Conservation (phyloP, 495 filamentous ascomycete genomes). For the Neurospora discreta region DNA sequence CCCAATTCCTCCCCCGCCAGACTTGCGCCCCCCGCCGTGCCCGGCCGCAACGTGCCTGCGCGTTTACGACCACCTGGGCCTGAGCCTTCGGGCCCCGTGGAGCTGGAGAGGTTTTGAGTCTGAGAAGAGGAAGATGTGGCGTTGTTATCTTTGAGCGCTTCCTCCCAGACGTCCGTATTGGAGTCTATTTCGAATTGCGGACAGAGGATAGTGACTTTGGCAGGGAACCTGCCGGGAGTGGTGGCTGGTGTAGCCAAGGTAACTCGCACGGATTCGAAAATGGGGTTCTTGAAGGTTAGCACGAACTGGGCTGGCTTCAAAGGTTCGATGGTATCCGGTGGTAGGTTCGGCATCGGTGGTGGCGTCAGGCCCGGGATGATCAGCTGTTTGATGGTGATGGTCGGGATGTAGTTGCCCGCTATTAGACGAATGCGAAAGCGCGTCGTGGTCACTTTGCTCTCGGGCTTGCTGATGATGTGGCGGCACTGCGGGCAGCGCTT, state of each 20-base stretch:
- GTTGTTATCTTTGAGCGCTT: constrained; percentile 52
- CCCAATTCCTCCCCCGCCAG: constrained; percentile 23
- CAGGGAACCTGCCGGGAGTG: constrained; percentile 66
- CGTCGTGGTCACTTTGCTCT: constrained; percentile 73
- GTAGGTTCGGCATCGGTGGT: not conserved
- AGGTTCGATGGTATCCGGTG: constrained; percentile 41
- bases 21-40: constrained; percentile 28
- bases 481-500: constrained; percentile 89
- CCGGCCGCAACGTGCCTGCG: constrained; percentile 5
- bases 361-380: constrained; percentile 25
- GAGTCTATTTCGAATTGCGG: constrained; percentile 92
- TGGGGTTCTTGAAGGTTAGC: constrained; percentile 81
- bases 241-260: constrained; percentile 74
- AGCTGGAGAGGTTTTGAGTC: not conserved
- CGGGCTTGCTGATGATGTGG: constrained; percentile 92
- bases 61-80: not conserved
- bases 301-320: constrained; percentile 68
- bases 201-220: constrained; percentile 82
- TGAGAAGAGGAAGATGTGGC: not conserved
- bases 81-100: not conserved
- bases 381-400: constrained; percentile 58
- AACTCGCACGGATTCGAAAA: constrained; percentile 81
- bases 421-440: constrained; percentile 84
- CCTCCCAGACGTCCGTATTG: constrained; percentile 93
- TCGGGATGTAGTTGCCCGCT: constrained; percentile 80